Base-by-base conservation (phyloP, 1,139 yeast genomes). In the Hemisphaericaspora xylofermentans region DNA sequence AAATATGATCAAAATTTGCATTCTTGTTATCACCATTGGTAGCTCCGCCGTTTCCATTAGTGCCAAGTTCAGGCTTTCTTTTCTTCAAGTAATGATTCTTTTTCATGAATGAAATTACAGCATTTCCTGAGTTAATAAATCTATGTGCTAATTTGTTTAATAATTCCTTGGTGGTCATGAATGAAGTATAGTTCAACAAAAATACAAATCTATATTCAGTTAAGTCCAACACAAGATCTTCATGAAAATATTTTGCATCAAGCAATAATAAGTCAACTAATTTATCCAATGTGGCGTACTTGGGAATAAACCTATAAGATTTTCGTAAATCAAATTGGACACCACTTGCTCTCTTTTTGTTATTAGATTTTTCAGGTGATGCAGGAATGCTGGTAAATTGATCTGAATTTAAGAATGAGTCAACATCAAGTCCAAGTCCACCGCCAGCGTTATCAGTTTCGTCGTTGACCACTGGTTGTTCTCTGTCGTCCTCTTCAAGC, bases 381-480 rank as follows among this genome's bases (percentile, higher is more conserved):
- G 18, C 3, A 21, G 64, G 54, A 41, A 69, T 60, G 41, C 65
- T 64, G 39, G 62, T 66, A 51, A 69, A 70, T 49, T 66, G 70
- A 9, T 69, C 76, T 0, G 72, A 64, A 42, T 68, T 71, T 44
- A 71, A 58, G 39, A 72, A 66, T 43, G 64, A 74, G 49, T 72
- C 78, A 8, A 71, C 76, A 49, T 71, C 76, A 38, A 72, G 71
- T 4, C 76, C 77, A 3, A 72, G 71, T 1, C 71, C 68, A 13
- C 61, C 64, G 36, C 65, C 74, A 38, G 67, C 73, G 14, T 66
- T 65, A 36, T 66, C 74, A 38, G 67, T 73, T 15, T 66, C 73
- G 34, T 59, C 66, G 10, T 60, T 67, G 18, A 59, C 67, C 17
- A 51, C 63, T 33, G 35, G 25, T 27, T 35, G 33, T 27, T 38